Evolutionary conservation across 2,329 filamentous ascomycete species (phyloP).

Genomic region (Albifimbria verrucaria): DNA sequence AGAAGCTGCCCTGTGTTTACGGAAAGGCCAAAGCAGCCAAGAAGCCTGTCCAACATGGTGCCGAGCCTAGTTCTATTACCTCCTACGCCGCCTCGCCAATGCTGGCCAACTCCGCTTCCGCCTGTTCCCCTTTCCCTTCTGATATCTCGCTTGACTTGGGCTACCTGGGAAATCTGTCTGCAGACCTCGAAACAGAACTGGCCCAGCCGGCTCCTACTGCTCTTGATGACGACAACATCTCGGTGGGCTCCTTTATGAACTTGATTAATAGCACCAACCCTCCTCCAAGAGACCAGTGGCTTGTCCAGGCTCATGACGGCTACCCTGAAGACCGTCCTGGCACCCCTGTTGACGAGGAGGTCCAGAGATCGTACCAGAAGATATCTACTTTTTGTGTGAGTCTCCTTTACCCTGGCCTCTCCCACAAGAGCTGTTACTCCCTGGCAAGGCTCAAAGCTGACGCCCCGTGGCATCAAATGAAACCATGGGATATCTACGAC

Average conservation of each 20-base stretch:
- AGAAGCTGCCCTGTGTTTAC: conserved; percentile 24
- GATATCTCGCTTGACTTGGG: neutral
- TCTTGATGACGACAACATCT: neutral
- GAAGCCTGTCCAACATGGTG: neutral
- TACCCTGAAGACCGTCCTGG: neutral
- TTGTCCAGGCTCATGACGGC: neutral
- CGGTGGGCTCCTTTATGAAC: neutral
- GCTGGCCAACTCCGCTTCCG: neutral
- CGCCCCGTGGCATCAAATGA: conserved; percentile 11
- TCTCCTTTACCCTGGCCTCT: neutral
- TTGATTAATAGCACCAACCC: neutral
- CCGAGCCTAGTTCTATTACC: too few relatives aligned
- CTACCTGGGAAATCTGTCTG: neutral
- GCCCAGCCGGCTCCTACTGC: neutral
- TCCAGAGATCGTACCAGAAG: neutral
- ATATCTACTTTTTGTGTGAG: neutral
- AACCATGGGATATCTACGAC: conserved; percentile 25
- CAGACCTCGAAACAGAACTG: too few relatives aligned
- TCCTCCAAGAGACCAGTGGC: neutral
- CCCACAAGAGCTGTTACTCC: too few relatives aligned
- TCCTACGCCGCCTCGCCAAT: too few relatives aligned
- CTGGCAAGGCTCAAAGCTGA: neutral
- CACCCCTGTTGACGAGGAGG: neutral
- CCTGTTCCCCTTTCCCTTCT: neutral
- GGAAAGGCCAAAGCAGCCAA: conserved; percentile 11